phyloP scores from a whole-genome alignment of 345 rosid species.

The Rubroshorea leprosula region DNA sequence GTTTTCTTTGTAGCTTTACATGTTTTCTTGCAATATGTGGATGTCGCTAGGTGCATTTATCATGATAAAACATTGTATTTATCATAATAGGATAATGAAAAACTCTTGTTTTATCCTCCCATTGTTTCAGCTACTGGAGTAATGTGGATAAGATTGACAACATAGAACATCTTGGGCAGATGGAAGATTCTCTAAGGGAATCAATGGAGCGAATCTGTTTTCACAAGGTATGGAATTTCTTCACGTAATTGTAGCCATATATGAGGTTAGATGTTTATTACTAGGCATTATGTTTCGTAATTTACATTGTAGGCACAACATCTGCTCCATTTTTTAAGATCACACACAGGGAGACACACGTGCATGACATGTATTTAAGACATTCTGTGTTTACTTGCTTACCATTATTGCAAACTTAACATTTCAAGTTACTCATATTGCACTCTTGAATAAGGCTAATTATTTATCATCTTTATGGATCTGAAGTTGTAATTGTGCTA shows the following conservation, averaged over 20 bases:
- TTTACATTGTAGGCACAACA: background rate
- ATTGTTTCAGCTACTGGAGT: constrained; percentile 63
- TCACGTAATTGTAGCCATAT: constrained; percentile 4
- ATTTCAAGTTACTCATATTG: background rate
- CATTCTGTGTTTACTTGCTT: constrained; percentile 3
- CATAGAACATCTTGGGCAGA: constrained; percentile 54
- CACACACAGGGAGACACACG: background rate
- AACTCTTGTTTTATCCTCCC: constrained; percentile 12
- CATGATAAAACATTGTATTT: background rate
- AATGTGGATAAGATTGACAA: constrained; percentile 62
- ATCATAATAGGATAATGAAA: background rate
- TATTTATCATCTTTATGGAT: background rate
- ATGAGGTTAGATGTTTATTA: too few relatives aligned
- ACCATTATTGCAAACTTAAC: too few relatives aligned
- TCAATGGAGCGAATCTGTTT: constrained; percentile 47
- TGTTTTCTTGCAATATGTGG: constrained; percentile 1
- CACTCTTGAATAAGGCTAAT: background rate
- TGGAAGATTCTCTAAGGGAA: constrained; percentile 72
- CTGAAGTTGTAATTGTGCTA: background rate
- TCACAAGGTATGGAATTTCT: constrained; percentile 44
- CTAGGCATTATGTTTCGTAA: background rate
- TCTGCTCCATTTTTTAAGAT: background rate
- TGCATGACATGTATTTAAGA: background rate
- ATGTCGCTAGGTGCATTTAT: background rate
- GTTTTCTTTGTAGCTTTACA: background rate